phyloP scores from a whole-genome alignment of 129 eudicot species.

The Smallanthus sonchifolius region DNA sequence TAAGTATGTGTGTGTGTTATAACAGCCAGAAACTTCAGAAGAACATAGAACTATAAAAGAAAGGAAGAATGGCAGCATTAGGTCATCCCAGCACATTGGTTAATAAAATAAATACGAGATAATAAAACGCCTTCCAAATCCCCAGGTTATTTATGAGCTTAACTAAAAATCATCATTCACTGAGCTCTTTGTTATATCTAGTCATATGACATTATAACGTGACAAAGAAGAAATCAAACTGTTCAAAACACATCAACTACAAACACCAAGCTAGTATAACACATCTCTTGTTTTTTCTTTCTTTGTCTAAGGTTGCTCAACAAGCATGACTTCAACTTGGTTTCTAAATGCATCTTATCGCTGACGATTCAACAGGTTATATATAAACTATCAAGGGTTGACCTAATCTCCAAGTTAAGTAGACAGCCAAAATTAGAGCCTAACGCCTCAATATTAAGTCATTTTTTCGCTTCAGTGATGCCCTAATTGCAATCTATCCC shows the following conservation, averaged over 20 bases:
- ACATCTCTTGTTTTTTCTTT: neutral
- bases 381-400: neutral
- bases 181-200: neutral
- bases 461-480: neutral
- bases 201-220: neutral
- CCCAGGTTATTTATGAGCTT: neutral
- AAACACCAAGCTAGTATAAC: neutral
- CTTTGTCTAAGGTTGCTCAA: neutral
- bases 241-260: neutral
- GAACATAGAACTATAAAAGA: neutral
- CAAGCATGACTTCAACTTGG: neutral
- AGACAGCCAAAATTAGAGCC: neutral
- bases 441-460: neutral
- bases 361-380: slow-evolving; percentile 2
- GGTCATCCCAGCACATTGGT: neutral
- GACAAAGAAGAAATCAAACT: neutral
- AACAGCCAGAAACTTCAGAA: neutral
- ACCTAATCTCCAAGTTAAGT: slow-evolving; percentile 11
- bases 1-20: neutral
- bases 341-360: neutral
- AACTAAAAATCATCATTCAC: neutral
- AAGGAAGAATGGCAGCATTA: neutral
- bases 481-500: slow-evolving; percentile 2
- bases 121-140: neutral
- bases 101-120: neutral